A percentile compares a stretch with the other conserved stretches of the same genome.
phyloP scores from a whole-genome alignment of 1,284 basidiomycete species.

The Golubevia pallescens region DNA sequence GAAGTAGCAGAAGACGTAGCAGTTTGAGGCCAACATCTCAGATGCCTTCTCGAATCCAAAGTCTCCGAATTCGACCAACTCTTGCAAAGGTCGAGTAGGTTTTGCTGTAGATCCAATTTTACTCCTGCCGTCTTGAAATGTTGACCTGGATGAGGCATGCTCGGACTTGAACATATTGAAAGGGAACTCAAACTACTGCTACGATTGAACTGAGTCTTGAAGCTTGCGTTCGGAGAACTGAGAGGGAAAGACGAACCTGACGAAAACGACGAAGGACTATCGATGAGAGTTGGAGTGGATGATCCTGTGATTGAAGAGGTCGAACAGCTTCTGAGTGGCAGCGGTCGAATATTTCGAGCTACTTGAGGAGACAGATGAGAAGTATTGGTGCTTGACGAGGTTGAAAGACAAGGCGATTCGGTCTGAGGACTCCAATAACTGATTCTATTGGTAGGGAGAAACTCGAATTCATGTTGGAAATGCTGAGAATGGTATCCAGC shows the following conservation, averaged over 20 bases:
- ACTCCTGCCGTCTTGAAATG: too few species aligned
- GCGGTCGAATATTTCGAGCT: background rate
- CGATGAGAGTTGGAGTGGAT: background rate
- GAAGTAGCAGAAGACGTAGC: background rate
- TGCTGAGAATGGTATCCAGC: too few species aligned
- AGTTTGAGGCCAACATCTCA: background rate
- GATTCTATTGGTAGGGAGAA: too few species aligned
- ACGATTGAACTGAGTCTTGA: background rate
- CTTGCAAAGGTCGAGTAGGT: background rate
- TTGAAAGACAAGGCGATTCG: too few species aligned
- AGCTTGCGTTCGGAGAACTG: background rate
- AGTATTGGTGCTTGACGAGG: too few species aligned
- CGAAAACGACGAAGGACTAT: background rate
- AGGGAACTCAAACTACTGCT: background rate
- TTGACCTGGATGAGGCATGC: too few species aligned
- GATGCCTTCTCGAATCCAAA: background rate
- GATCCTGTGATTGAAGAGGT: background rate
- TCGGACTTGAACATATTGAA: background rate
- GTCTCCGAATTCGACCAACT: background rate
- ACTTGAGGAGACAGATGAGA: too few species aligned
- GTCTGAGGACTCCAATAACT: too few species aligned
- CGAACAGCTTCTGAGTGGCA: background rate
- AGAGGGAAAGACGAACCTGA: background rate
- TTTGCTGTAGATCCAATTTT: background rate
- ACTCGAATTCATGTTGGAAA: too few species aligned